Percentiles rank a stretch among this genome's conserved stretches.
Evolutionary conservation across 2,329 filamentous ascomycete species (phyloP).

Genomic region (Aspergillus persii): DNA sequence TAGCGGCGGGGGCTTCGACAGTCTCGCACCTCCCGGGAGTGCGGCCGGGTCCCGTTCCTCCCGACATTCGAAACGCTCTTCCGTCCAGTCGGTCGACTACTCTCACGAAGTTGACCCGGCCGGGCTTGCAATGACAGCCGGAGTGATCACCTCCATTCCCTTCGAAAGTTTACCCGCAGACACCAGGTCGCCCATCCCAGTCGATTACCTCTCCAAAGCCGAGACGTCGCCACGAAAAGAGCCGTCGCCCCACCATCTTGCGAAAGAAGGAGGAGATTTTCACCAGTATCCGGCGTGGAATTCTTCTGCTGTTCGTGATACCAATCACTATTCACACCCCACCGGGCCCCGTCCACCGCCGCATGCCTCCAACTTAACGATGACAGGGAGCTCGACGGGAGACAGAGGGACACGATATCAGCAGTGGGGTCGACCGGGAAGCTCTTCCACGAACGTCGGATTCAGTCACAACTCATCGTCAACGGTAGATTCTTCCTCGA

Average conservation of each 20-base stretch:
- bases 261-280: slow-evolving; percentile 71
- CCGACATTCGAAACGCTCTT: slow-evolving; percentile 70
- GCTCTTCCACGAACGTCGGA: slow-evolving; percentile 53
- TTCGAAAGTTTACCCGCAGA: slow-evolving; percentile 71
- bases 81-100: slow-evolving; percentile 68
- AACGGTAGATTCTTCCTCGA: slow-evolving; percentile 50
- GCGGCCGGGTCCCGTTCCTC: slow-evolving; percentile 67
- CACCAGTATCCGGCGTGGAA: slow-evolving; percentile 84
- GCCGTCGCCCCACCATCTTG: slow-evolving; percentile 77
- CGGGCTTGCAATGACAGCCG: slow-evolving; percentile 71
- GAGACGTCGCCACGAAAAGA: slow-evolving; percentile 64
- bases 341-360: slow-evolving; percentile 62
- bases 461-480: slow-evolving; percentile 60
- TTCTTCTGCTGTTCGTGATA: slow-evolving; percentile 49
- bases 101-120: slow-evolving; percentile 58
- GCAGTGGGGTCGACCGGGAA: slow-evolving; percentile 68
- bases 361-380: slow-evolving; percentile 55
- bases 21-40: slow-evolving; percentile 61
- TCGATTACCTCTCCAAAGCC: slow-evolving; percentile 69
- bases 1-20: slow-evolving; percentile 58
- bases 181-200: slow-evolving; percentile 65
- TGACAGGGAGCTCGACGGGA: slow-evolving; percentile 70
- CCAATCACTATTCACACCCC: slow-evolving; percentile 55
- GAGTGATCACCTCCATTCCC: slow-evolving; percentile 82
- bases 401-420: slow-evolving; percentile 70